Evolutionary conservation across 2,329 filamentous ascomycete species (phyloP), one percentile per base, ranked within the genome.

Genomic region (Alternaria panax): DNA sequence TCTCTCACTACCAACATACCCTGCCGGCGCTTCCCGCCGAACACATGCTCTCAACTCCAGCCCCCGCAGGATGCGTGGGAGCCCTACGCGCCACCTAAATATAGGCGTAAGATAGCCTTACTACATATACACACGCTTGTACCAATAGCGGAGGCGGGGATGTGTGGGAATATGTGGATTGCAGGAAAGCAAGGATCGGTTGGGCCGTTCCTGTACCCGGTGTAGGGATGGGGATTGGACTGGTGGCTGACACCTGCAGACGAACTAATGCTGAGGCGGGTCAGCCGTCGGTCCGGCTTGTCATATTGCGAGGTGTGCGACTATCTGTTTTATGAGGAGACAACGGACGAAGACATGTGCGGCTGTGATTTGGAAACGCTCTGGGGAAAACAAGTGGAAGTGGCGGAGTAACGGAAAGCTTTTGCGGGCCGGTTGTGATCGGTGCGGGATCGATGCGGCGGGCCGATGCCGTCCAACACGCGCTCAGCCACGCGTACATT

Each of bases 61-160:
- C 45, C 32, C 50, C 47, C 18, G 30, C 25, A 55, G 38, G 30
- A 56, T 45, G 43, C 14, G 52, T 53, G 52, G 57, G 57, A 46
- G 51, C 43, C 43, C 40, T 50, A 47, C 43, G 45, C 56, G 52
- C 57, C 57, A 59, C 45, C 57, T 55, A 59, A 55, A 45, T 51
- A 55, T 59, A 56, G 40, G 40, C 52, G 45, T 38, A 38, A 34
- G 43, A 46, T 53, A 32, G 30, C 51, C 42, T 42, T 12, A 12
- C 25, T n/a, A 14, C 51, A 55, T 14, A 36, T 28, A 12, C 34
- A n/a, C 32, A 36, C n/a, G 43, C 36, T 20, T 45, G n/a, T 16
- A 27, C 51, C 45, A 57, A 51, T 57, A 22, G 46, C 38, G 28
- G 40, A 28, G 24, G 45, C 38, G 22, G 40, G 27, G n/a, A 22